phyloP scores from a whole-genome alignment of 2,329 filamentous ascomycete species.

The Hypomyces rosellus region DNA sequence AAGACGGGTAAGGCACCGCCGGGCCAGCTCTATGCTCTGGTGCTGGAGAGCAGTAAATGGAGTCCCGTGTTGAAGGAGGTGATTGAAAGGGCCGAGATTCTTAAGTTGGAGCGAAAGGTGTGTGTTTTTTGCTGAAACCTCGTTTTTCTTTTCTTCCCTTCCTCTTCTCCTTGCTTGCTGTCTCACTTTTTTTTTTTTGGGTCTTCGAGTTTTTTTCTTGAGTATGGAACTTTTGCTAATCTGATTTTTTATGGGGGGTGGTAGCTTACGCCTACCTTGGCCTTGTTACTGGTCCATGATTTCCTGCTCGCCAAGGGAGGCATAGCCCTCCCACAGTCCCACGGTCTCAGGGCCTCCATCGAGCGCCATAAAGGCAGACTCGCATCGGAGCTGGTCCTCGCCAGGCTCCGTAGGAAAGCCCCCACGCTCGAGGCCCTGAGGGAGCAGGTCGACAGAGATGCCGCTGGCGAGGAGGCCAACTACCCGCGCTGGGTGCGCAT shows the following conservation, averaged over 20 bases:
- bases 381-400: slow-evolving; percentile 73
- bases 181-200: neutral
- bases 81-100: slow-evolving; percentile 71
- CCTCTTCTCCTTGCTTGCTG: too few relatives aligned
- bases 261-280: slow-evolving; percentile 72
- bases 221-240: slow-evolving; percentile 6
- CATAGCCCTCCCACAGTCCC: slow-evolving; percentile 71
- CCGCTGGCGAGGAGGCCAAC: slow-evolving; percentile 43
- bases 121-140: neutral
- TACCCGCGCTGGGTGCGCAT: slow-evolving; percentile 91
- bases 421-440: slow-evolving; percentile 61
- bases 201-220: neutral
- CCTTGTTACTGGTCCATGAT: slow-evolving; percentile 81
- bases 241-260: neutral
- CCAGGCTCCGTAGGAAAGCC: slow-evolving; percentile 65
- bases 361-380: slow-evolving; percentile 78
- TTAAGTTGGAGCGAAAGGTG: slow-evolving; percentile 82
- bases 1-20: slow-evolving; percentile 70
- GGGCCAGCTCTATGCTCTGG: slow-evolving; percentile 79
- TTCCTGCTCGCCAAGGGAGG: slow-evolving; percentile 74
- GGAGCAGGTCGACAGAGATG: slow-evolving; percentile 46
- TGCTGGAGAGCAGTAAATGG: slow-evolving; percentile 87
- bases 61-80: slow-evolving; percentile 79
- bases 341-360: slow-evolving; percentile 69
- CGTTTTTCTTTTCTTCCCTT: neutral